These are phyloP conservation scores for Kurtzmaniella quercitrusa DNA, from an alignment of 1,139 yeast genomes.

Conservation along the genomic window DNA sequence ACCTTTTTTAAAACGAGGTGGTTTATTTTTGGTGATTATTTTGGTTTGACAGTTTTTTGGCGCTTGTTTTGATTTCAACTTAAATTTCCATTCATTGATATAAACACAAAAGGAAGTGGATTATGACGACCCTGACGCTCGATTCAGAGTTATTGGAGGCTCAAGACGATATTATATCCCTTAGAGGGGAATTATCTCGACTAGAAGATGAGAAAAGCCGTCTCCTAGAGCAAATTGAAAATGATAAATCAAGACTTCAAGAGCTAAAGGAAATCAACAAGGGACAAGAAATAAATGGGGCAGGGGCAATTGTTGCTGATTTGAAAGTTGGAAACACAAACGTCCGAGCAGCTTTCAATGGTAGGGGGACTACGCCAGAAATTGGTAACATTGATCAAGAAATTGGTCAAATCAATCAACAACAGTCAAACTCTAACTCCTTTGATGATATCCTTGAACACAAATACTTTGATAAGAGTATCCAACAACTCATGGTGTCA, in stretches of 20 bases:
- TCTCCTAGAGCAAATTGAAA: not conserved
- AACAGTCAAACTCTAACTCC: not conserved
- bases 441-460: conserved; percentile 3
- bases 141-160: conserved; percentile 7
- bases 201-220: not conserved
- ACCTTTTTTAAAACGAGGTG: no score
- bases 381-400: no score
- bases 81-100: no score
- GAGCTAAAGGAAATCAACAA: not conserved
- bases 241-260: not conserved
- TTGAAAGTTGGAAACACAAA: no score
- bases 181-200: conserved; percentile 2
- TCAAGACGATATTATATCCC: conserved; percentile 1
- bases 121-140: not conserved
- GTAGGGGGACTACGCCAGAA: no score
- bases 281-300: no score
- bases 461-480: conserved; percentile 9
- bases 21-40: not conserved
- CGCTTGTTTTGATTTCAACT: not conserved
- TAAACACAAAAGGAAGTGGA: no score
- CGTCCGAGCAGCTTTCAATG: no score
- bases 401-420: no score
- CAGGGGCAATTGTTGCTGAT: no score
- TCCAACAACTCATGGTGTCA: conserved; percentile 6
- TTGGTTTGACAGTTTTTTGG: not conserved